Base-by-base conservation (phyloP, 2,329 filamentous ascomycete species). In the Chrysoporthe cubensis region DNA sequence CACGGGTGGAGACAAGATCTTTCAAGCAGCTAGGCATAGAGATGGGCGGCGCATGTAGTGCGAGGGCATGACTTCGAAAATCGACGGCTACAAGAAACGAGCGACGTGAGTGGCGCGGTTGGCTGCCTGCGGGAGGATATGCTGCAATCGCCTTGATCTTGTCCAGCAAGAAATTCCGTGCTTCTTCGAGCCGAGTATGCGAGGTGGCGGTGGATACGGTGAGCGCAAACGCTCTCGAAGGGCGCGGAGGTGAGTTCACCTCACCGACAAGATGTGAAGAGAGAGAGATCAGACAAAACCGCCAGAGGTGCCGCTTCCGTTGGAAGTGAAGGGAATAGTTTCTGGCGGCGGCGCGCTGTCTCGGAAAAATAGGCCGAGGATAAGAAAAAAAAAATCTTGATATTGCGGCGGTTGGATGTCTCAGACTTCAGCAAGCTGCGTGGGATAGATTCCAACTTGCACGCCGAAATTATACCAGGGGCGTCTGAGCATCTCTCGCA, bases 41-140 rank as follows among this genome's bases (percentile, higher is more conserved):
- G 9, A 57, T n/a, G 54, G 8, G 21, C 32, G 34, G 37, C 32
- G 56, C 54, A 62, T 62, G 57, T 48, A 62, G 56, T 60, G 34
- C 56, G 43, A 66, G 37, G 4, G 57, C 65, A 69, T 67, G 48
- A 64, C 61, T 62, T 54, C 21, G 50, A 52, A 52, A 52, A 52
- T 13, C n/a, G n/a, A 52, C 48, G 21, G 11, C 11, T 13, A 26
- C 7, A 14, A 52, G 52, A 13, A 42, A 57, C 32, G 16, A 21
- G 14, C 18, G 32, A 57, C 9, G 18, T 37, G 6, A 8, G 34
- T 21, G 34, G 34, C 18, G 37, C 18, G 50, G 59, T 54, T 21
- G 61, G 42, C 18, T 62, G 40, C 65, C 57, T 57, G 65, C 65
- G 63, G 59, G 26, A 57, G 21, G 18, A 42, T 62, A 5, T 48